phyloP scores from a whole-genome alignment of 306 rosid genomes.

The Begonia masoniana region DNA sequence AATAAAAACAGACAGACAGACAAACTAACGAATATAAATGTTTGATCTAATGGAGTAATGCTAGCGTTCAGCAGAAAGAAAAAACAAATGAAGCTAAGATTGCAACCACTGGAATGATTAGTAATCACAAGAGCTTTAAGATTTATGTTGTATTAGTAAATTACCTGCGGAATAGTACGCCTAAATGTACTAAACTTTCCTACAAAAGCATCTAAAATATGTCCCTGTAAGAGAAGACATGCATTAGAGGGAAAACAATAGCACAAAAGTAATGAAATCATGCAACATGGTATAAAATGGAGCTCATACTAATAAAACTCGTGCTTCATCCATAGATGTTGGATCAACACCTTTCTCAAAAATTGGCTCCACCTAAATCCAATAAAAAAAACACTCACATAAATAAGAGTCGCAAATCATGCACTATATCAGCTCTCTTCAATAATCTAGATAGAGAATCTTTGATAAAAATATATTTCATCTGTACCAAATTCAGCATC shows the following conservation, averaged over 20 bases:
- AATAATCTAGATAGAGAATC: too few species aligned
- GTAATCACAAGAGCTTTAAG: too few species aligned
- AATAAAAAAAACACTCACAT: slow-evolving; percentile 9
- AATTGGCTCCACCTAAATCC: slow-evolving; percentile 90
- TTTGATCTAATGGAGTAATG: too few species aligned
- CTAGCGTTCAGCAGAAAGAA: too few species aligned
- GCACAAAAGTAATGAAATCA: slow-evolving; percentile 1
- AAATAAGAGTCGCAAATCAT: too few species aligned
- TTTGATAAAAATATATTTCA: background rate
- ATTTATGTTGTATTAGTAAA: background rate
- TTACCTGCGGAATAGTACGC: slow-evolving; percentile 94
- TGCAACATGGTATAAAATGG: background rate
- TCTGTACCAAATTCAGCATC: slow-evolving; percentile 93
- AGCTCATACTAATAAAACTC: slow-evolving; percentile 73
- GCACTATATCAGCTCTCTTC: too few species aligned
- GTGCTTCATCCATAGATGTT: slow-evolving; percentile 92
- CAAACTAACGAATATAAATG: too few species aligned
- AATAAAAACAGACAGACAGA: too few species aligned
- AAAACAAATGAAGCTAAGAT: too few species aligned
- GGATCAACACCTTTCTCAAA: slow-evolving; percentile 96
- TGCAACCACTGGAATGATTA: too few species aligned
- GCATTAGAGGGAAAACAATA: slow-evolving; percentile 12
- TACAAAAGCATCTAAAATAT: slow-evolving; percentile 93
- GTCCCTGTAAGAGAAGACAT: slow-evolving; percentile 49
- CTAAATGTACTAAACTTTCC: slow-evolving; percentile 96